phyloP scores from a whole-genome alignment of 306 rosid genomes.

The cucumber (Cucumis sativus) region DNA sequence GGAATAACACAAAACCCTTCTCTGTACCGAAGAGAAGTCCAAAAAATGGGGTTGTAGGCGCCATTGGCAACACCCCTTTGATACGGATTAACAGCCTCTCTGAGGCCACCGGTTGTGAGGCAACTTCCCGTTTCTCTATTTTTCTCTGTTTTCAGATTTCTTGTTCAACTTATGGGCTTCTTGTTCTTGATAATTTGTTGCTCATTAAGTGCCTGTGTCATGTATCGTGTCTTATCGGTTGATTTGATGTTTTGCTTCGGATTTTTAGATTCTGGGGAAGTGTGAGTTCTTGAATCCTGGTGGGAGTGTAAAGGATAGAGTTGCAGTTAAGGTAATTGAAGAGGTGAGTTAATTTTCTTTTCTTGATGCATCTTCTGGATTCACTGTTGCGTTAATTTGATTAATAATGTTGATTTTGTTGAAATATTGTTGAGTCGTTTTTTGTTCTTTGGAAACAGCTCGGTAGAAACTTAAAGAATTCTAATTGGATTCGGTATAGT shows the following conservation, averaged over 20 bases:
- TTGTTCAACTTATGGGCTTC: not conserved
- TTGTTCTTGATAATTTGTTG: not conserved
- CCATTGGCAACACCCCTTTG: constrained; percentile 86
- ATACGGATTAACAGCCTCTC: constrained; percentile 85
- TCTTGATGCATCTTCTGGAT: not conserved
- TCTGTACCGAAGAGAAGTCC: constrained; percentile 13
- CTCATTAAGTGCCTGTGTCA: not conserved
- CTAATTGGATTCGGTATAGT: not conserved
- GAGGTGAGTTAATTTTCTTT: constrained; percentile 36
- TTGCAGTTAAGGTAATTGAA: constrained; percentile 67
- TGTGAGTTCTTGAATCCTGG: constrained; percentile 96
- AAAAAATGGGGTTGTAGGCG: constrained; percentile 40
- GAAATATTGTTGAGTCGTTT: not conserved
- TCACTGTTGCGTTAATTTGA: not conserved
- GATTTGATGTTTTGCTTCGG: not conserved
- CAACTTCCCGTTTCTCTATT: not conserved
- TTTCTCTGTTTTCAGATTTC: not conserved
- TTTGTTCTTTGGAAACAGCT: not conserved
- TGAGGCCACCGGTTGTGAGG: constrained; percentile 88
- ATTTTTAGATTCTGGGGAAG: constrained; percentile 67
- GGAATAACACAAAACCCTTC: not conserved
- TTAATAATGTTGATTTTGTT: not conserved
- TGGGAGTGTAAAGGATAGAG: constrained; percentile 92
- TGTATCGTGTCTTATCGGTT: not conserved
- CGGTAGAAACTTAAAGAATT: not conserved